phyloP scores from a whole-genome alignment of 2,329 filamentous ascomycete species.

The Aspergillus sp. region DNA sequence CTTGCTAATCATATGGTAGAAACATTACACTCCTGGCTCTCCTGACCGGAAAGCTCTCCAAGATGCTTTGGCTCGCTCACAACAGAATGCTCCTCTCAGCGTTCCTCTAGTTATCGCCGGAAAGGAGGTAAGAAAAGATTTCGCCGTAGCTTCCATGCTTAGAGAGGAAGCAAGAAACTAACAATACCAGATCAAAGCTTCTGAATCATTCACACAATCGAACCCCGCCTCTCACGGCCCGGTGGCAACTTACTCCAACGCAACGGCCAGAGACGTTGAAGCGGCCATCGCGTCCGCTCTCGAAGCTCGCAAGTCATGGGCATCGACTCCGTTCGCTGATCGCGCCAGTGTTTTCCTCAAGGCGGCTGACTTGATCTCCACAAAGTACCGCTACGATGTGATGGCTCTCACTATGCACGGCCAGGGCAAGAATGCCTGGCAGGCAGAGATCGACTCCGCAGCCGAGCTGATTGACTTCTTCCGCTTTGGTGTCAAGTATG shows the following conservation, averaged over 20 bases:
- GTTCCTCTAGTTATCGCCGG: slow-evolving; percentile 83
- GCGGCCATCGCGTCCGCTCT: slow-evolving; percentile 81
- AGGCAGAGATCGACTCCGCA: slow-evolving; percentile 96
- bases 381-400: slow-evolving; percentile 93
- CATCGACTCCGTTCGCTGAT: slow-evolving; percentile 81
- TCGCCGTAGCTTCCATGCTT: background rate
- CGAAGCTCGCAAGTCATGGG: slow-evolving; percentile 83
- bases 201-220: slow-evolving; percentile 58
- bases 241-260: slow-evolving; percentile 82
- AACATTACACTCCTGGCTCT: slow-evolving; percentile 85
- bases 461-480: slow-evolving; percentile 92
- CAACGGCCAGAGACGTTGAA: slow-evolving; percentile 72
- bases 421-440: slow-evolving; percentile 98
- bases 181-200: slow-evolving; percentile 29
- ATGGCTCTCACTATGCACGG: slow-evolving; percentile 96
- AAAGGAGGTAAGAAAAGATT: slow-evolving; percentile 61
- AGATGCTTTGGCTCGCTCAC: slow-evolving; percentile 68
- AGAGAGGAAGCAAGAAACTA: background rate
- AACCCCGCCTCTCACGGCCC: slow-evolving; percentile 80
- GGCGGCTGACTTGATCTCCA: slow-evolving; percentile 84
- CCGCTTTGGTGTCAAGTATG: slow-evolving; percentile 87
- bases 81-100: slow-evolving; percentile 68
- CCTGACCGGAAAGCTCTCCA: slow-evolving; percentile 73
- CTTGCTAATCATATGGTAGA: slow-evolving; percentile 51
- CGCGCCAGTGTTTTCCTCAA: slow-evolving; percentile 93